phyloP scores from a whole-genome alignment of 2,329 filamentous ascomycete species.

The Fusarium drepaniforme region DNA sequence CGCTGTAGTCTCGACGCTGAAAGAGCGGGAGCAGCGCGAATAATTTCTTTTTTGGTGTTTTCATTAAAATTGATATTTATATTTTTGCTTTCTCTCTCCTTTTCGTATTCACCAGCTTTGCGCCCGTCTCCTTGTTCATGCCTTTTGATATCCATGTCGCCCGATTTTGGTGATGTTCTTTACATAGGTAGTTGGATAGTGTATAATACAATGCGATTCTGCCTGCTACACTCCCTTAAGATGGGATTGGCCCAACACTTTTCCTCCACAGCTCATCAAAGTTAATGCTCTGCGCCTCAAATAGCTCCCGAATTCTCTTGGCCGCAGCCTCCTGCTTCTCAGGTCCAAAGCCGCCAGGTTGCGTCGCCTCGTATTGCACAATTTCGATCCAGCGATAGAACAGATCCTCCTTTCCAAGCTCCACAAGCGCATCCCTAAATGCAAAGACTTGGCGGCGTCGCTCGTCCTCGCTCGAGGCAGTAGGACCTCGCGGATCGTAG shows the following conservation, averaged over 20 bases:
- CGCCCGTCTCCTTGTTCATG: neutral
- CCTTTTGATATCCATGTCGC: neutral
- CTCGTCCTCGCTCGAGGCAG: slow-evolving; percentile 68
- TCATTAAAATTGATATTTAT: neutral
- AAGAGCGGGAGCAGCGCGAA: slow-evolving; percentile 29
- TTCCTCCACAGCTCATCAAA: slow-evolving; percentile 85
- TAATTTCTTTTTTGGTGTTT: slow-evolving; percentile 4
- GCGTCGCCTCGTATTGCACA: slow-evolving; percentile 86
- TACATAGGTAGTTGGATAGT: neutral
- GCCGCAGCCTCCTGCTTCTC: slow-evolving; percentile 81
- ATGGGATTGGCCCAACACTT: slow-evolving; percentile 42
- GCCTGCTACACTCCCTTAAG: neutral
- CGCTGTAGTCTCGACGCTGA: slow-evolving; percentile 43
- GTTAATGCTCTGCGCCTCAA: slow-evolving; percentile 80
- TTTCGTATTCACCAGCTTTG: neutral
- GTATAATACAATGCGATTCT: neutral
- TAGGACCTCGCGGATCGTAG: slow-evolving; percentile 70
- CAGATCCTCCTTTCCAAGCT: slow-evolving; percentile 85
- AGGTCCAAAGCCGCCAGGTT: slow-evolving; percentile 81
- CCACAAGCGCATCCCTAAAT: slow-evolving; percentile 81
- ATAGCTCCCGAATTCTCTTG: slow-evolving; percentile 79
- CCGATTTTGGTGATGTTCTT: neutral
- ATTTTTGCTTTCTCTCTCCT: neutral
- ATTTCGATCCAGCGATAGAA: slow-evolving; percentile 96
- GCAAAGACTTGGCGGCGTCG: slow-evolving; percentile 80